Evolutionary conservation across 805 yeast genomes (phyloP), one percentile per base, ranked within the genome.

Genomic region (Kodamaea fukazawae): DNA sequence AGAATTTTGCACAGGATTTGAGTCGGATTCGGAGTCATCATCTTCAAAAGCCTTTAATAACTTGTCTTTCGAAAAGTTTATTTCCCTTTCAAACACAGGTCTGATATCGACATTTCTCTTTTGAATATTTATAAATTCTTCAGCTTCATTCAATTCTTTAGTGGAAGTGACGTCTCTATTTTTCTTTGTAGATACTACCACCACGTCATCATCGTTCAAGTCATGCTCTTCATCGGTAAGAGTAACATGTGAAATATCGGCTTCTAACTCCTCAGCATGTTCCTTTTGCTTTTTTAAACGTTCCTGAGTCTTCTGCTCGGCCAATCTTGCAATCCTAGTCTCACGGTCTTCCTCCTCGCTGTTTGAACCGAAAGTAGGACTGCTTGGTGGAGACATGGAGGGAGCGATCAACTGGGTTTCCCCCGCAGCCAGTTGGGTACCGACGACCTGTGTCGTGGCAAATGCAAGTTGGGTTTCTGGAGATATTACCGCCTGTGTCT

Each of bases 141-240:
- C 67, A 8, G 55, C 57, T 36, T 61, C 56, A 22, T 57, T 51
- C 17, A 65, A 48, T 33, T 63, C 61, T 35, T 60, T 60, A 9
- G 38, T 42, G 5, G 64, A 50, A 6, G 40, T 43, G 14, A 36
- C 48, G 40, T 41, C 49, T 29, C 32, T 47, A 38, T 25, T 36
- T 37, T 20, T 39, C 7, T 29, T 30, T 8, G 46, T 39, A 3
- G 58, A 47, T 7, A 59, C 55, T 29, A 54, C 57, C 1, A 50
- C 43, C 17, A 53, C 57, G 28, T 54, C 51, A 13, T 44, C 51
- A 4, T 56, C 57, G 20, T 55, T 44, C 31, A 63, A 48, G 29
- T 66, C 73, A 14, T 61, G 48, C 40, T 69, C 73, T 42, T 67
- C 73, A 36, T 67, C 73, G 2, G 71, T 63, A 17, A 67, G 49